These are phyloP conservation scores for Arabidopsis arenosa DNA, from an alignment of 345 rosid species.

Conservation along the genomic window DNA sequence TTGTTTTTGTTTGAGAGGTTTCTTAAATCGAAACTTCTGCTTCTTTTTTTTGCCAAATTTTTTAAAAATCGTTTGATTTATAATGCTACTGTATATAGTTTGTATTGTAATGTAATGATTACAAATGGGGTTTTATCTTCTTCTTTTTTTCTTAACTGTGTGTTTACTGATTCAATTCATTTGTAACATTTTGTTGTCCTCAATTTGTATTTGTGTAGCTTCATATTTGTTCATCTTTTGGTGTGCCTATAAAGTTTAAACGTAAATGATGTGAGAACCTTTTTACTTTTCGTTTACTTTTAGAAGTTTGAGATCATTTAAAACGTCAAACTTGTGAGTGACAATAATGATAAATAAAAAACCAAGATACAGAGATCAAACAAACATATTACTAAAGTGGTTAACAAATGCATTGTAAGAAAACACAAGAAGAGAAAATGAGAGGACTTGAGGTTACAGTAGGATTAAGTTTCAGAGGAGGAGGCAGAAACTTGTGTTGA, in stretches of 20 bases:
- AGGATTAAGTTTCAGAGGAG: too few species aligned
- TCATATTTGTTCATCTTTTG: slow-evolving; percentile 14
- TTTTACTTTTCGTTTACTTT: not conserved
- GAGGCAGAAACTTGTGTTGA: too few species aligned
- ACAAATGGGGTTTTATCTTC: not conserved
- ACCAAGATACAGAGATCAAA: too few species aligned
- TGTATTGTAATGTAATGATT: slow-evolving; percentile 40
- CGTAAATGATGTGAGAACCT: not conserved
- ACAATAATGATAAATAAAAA: too few species aligned
- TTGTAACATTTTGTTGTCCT: slow-evolving; percentile 29
- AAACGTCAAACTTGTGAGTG: not conserved
- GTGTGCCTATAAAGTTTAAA: not conserved
- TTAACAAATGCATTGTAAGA: too few species aligned
- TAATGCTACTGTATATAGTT: slow-evolving; percentile 41
- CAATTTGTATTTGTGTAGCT: slow-evolving; percentile 18
- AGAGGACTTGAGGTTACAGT: too few species aligned
- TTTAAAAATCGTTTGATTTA: slow-evolving; percentile 13
- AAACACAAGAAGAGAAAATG: too few species aligned
- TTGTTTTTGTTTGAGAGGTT: not conserved
- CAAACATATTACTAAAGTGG: too few species aligned
- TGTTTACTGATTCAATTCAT: slow-evolving; percentile 44
- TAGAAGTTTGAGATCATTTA: not conserved
- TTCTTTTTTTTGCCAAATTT: slow-evolving; percentile 12
- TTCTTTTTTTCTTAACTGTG: not conserved
- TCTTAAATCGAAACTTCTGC: slow-evolving; percentile 25